phyloP scores from a whole-genome alignment of 2,329 filamentous ascomycete genomes.

The Aspergillus piperis region DNA sequence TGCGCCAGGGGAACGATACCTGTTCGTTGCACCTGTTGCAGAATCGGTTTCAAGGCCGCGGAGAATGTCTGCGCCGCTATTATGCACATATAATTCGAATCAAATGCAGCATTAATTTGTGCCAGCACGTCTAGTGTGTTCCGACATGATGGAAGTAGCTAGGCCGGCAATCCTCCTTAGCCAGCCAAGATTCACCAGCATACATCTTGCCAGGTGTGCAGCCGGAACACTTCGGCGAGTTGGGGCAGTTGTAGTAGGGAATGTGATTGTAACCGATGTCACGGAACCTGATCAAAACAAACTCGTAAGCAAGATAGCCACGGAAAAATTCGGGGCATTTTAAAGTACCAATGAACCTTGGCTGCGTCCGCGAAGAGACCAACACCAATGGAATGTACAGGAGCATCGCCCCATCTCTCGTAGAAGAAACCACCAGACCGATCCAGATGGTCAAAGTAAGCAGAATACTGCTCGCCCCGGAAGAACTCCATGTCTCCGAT shows the following conservation, averaged over 20 bases:
- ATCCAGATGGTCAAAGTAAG: constrained; percentile 95
- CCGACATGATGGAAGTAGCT: constrained; percentile 97
- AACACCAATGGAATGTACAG: constrained; percentile 90
- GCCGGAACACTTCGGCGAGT: constrained; percentile 87
- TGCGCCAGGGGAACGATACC: constrained; percentile 5
- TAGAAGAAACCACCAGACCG: constrained; percentile 97
- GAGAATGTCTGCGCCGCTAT: neutral
- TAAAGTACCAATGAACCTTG: constrained; percentile 84
- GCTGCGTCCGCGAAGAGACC: constrained; percentile 87
- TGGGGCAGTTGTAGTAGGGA: constrained; percentile 98
- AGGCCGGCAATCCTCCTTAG: constrained; percentile 89
- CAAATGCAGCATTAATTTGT: neutral
- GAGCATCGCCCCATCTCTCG: constrained; percentile 96
- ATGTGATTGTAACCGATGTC: constrained; percentile 99
- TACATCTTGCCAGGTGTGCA: constrained; percentile 87
- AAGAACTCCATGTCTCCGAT: constrained; percentile 92
- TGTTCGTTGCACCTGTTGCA: constrained; percentile 3
- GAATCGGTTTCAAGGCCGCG: neutral
- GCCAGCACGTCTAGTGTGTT: constrained; percentile 59
- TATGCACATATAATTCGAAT: neutral
- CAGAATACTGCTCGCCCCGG: constrained; percentile 84
- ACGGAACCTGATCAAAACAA: constrained; percentile 73
- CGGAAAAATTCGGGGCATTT: neutral
- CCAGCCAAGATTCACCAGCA: constrained; percentile 80
- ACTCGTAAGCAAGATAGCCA: neutral